A percentile compares a stretch with the other conserved stretches of the same genome.
Evolutionary conservation across 2,329 filamentous ascomycete genomes (phyloP).

Genomic region (Sodiomyces alkalinus): DNA sequence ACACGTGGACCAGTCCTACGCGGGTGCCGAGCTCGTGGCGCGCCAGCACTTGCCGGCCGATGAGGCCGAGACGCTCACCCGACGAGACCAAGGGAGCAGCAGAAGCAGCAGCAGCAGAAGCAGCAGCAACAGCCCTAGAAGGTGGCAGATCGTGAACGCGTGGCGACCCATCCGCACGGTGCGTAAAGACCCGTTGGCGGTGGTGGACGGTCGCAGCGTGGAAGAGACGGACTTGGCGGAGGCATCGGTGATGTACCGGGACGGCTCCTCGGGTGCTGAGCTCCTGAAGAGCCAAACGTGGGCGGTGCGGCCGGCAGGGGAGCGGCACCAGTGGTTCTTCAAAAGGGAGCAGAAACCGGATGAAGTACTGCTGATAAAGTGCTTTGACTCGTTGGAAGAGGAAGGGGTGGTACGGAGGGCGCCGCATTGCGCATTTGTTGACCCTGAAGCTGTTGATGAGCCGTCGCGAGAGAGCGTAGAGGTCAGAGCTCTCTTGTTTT

Average conservation of each 20-base stretch:
- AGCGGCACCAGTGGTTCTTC: constrained; percentile 35
- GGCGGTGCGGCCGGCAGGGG: constrained; percentile 16
- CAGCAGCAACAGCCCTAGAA: background rate
- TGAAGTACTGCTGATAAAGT: constrained; percentile 46
- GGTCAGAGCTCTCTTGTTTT: constrained; percentile 69
- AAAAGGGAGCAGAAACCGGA: constrained; percentile 32
- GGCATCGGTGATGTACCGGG: constrained; percentile 19
- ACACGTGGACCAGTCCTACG: constrained; percentile 43
- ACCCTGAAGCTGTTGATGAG: constrained; percentile 55
- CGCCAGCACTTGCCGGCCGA: constrained; percentile 1
- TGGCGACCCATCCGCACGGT: constrained; percentile 35
- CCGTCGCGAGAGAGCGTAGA: constrained; percentile 77
- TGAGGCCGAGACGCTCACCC: background rate
- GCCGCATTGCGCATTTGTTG: constrained; percentile 66
- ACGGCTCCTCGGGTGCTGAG: too few relatives aligned
- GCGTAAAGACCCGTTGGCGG: constrained; percentile 23
- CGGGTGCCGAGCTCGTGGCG: constrained; percentile 15
- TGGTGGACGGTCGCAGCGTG: constrained; percentile 21
- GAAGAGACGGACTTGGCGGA: constrained; percentile 22
- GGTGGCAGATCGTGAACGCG: constrained; percentile 13
- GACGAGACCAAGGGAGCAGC: too few relatives aligned
- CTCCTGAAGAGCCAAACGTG: constrained; percentile 22
- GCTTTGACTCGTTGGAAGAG: constrained; percentile 39
- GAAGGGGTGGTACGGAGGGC: constrained; percentile 37
- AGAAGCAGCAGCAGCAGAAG: too few relatives aligned